Conservation (phyloP, 2,329 filamentous ascomycete genomes). For the Aspergillus hiratsukae region DNA sequence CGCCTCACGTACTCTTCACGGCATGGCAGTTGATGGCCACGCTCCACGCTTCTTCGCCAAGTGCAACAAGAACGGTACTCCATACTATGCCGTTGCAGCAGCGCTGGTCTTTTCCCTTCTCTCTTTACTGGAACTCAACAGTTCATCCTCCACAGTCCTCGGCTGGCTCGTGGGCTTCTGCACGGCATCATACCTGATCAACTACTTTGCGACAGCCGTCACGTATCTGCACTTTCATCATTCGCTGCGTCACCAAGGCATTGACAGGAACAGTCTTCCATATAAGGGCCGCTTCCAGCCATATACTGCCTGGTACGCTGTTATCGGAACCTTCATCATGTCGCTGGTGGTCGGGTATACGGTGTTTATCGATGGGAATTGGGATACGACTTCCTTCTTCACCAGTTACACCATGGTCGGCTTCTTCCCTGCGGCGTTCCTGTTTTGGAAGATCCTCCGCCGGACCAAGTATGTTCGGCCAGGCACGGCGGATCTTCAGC, state of each 20-base stretch:
- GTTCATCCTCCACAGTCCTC: too few relatives aligned
- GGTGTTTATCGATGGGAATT: constrained; percentile 62
- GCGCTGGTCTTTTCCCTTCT: constrained; percentile 62
- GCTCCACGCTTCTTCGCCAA: constrained; percentile 44
- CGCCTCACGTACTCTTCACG: constrained; percentile 61
- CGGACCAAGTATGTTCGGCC: constrained; percentile 53
- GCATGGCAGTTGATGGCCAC: constrained; percentile 60
- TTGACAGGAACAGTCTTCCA: constrained; percentile 61
- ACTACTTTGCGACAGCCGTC: constrained; percentile 54
- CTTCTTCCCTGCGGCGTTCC: constrained; percentile 60
- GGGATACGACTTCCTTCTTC: constrained; percentile 62
- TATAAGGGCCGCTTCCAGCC: constrained; percentile 66
- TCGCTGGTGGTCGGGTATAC: constrained; percentile 66
- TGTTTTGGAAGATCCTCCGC: constrained; percentile 64
- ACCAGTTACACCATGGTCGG: constrained; percentile 65
- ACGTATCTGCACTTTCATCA: constrained; percentile 68
- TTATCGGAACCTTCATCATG: constrained; percentile 62
- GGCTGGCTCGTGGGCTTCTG: constrained; percentile 13
- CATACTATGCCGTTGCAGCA: too few relatives aligned
- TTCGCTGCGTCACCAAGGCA: constrained; percentile 61
- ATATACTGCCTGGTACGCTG: constrained; percentile 62
- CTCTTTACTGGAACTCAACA: constrained; percentile 54
- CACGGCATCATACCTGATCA: constrained; percentile 18
- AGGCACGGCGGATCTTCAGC: constrained; percentile 53
- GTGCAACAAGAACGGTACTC: constrained; percentile 60